Percentiles rank a stretch among this genome's conserved stretches.
These are phyloP conservation scores for Pinus tabuliformis DNA, from an alignment of 75 land plant species.

Conservation along the genomic window DNA sequence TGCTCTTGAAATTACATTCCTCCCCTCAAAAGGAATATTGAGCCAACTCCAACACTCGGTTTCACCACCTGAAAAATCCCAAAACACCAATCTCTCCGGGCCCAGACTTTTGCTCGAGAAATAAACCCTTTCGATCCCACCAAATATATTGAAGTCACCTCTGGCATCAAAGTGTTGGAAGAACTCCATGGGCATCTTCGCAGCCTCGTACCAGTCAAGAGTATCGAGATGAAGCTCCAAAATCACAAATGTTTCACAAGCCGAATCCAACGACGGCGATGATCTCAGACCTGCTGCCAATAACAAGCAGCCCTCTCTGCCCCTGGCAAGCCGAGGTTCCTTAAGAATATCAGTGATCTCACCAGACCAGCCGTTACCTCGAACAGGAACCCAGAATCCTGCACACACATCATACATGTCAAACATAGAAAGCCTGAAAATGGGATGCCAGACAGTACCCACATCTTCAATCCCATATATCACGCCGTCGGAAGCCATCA, in stretches of 20 bases:
- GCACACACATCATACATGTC: constrained; percentile 11
- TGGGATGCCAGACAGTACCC: constrained; percentile 60
- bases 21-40: constrained; percentile 27
- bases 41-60: constrained; percentile 57
- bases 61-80: constrained; percentile 14
- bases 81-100: constrained; percentile 42
- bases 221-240: constrained; percentile 43
- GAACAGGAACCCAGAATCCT: constrained; percentile 32
- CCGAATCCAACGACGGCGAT: constrained; percentile 28
- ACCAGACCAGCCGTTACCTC: constrained; percentile 33
- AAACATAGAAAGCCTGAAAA: constrained; percentile 37
- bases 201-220: constrained; percentile 68
- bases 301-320: constrained; percentile 24
- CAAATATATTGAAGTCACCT: constrained; percentile 72
- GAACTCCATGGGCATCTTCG: constrained; percentile 58
- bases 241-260: constrained; percentile 55
- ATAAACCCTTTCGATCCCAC: constrained; percentile 47
- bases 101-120: constrained; percentile 51
- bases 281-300: constrained; percentile 57
- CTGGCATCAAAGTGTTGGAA: constrained; percentile 25
- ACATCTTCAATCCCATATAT: constrained; percentile 45
- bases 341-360: constrained; percentile 58
- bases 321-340: constrained; percentile 51
- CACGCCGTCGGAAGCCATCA: constrained; percentile 25
- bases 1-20: constrained; percentile 3